Evolutionary conservation across 495 filamentous ascomycete species (phyloP), one percentile per base, ranked within the genome.

Genomic region (Trypethelium eluteriae): DNA sequence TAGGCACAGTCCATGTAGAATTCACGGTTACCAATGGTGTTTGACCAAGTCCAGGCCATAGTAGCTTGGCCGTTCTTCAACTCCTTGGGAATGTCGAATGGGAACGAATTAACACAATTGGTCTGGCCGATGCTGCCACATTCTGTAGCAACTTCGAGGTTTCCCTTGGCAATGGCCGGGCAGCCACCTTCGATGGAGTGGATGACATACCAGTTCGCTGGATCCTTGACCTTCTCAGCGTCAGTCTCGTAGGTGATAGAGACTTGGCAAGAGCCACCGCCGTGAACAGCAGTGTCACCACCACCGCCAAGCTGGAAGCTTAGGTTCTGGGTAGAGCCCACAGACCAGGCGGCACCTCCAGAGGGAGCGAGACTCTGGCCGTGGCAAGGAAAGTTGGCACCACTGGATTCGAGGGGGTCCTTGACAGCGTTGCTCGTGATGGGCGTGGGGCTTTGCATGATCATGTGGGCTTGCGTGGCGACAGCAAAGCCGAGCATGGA

Each of bases 1-100:
- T 89, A 84, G 3, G 88, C 89, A 68, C 93, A 97, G 82, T 93
- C 92, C 92, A 95, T 96, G 81, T 96, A 96, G 85, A 95, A 68
- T 65, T 97, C 93, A 32, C 91, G 84, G 79, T 92, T 91, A 62
- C 91, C 91, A 64, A 92, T 74, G 69, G 87, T 87, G 84, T 97
- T 97, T 80, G 93, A 88, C 93, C 93, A 97, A 3, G 89, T 88
- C 85, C 91, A 96, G 16, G 88, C 88, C 53, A 97, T 79, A 2
- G 86, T 85, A 2, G 85, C 89, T 59, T 83, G 79, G 5, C 88
- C 88, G 3, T 81, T 75, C 1, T 80, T 81, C 41, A 89, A 76
- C 10, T 80, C 77, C 14, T 76, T 70, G 0, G 88, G 88, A 39
- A 91, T 79, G 0, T 74, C 81, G 79, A 85, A 88, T 44, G 75